Evolutionary conservation across 2,329 filamentous ascomycete genomes (phyloP), one percentile per base, ranked within the genome.

Genomic region (Dryadomyces quercus-mongolicae): DNA sequence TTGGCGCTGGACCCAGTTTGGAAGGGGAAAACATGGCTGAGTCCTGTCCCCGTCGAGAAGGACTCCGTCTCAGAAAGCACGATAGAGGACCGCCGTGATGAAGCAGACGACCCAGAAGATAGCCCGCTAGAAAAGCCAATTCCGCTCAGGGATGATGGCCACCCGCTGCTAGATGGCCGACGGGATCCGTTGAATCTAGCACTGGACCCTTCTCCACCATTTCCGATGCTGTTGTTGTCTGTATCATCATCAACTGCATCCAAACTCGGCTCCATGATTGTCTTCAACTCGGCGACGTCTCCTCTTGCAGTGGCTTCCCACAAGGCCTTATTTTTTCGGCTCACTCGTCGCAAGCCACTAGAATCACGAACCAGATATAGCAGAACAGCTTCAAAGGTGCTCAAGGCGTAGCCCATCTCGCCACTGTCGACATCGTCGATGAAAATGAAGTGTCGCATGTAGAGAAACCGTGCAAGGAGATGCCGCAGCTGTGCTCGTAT

Each of bases 371-470:
- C 80, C 2, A 98, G 78, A 65, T 98, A 97, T 1, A 88, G 84
- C 38, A 98, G 70, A 0, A 98, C 93, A 7, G 90, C 93, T 67
- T 98, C 93, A 57, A 97, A 88, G 0, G 93, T 98, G 68, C 92
- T 97, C 51, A 98, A 70, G 0, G 92, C 91, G 68, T 98, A 98
- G 9, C 93, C 93, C 74, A 94, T 85, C 70, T 98, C 93, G 50
- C 93, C 93, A 57, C 84, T 94, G 60, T 98, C 93, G 9, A 98
- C 90, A 69, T 98, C 93, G 62, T 97, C 93, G 51, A 95, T 91
- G 68, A 95, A 98, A 60, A 96, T 93, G 65, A 96, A 98, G 63
- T 95, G 89, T 46, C 92, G 86, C 77, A 97, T 95, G 66, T 97
- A 98, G n/a, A 86, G 76, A 49, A 98, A 72, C 20, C 92, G 81